phyloP scores from a whole-genome alignment of 1,139 yeast species.

The Saccharomyces hybrid region DNA sequence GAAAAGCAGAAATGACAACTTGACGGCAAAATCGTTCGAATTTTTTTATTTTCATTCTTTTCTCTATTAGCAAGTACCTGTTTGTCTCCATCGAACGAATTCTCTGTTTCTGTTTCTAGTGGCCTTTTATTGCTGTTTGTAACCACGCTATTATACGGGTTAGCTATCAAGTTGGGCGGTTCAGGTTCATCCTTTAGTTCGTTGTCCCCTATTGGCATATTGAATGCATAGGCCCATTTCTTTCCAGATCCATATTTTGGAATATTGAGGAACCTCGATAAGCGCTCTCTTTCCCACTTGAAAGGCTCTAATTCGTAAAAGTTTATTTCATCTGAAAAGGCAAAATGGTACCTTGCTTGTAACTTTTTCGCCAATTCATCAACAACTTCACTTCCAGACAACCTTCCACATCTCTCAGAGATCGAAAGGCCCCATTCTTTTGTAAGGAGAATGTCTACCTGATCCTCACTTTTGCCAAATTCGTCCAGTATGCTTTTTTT shows the following conservation, averaged over 20 bases:
- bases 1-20: conserved; percentile 80
- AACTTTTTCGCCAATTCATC: conserved; percentile 40
- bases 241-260: conserved; percentile 46
- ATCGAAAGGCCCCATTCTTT: conserved; percentile 55
- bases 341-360: conserved; percentile 61
- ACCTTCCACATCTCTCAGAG: conserved; percentile 34
- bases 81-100: conserved; percentile 8
- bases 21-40: conserved; percentile 42
- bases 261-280: conserved; percentile 58
- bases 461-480: conserved; percentile 11
- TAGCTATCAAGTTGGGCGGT: conserved; percentile 28
- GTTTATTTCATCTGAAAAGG: conserved; percentile 43
- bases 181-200: conserved; percentile 8
- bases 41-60: conserved; percentile 20
- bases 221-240: conserved; percentile 74
- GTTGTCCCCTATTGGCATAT: conserved; percentile 29
- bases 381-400: conserved; percentile 32
- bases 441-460: conserved; percentile 50
- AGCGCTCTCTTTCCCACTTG: conserved; percentile 38
- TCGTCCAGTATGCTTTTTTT: conserved; percentile 18
- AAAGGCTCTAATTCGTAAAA: conserved; percentile 56
- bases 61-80: conserved; percentile 4
- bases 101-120: conserved; percentile 3
- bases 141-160: conserved; percentile 35
- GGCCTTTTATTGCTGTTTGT: conserved; percentile 14